These are phyloP conservation scores for Hyphopichia fennica DNA, from an alignment of 1,139 yeast genomes.

Conservation along the genomic window DNA sequence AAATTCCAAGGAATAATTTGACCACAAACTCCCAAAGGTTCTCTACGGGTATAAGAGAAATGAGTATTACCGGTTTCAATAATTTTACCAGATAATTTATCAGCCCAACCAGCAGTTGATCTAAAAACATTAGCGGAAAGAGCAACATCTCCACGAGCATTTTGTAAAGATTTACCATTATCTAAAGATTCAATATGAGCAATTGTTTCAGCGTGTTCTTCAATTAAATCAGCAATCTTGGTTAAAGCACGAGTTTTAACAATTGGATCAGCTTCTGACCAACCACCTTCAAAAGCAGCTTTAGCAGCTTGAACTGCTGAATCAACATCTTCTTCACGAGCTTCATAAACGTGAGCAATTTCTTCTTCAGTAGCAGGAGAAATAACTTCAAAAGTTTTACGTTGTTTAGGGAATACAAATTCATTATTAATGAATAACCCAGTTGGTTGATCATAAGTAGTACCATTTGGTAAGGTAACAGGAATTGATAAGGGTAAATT, in stretches of 20 bases:
- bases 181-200: conserved; percentile 75
- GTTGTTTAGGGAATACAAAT: conserved; percentile 35
- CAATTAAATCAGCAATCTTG: conserved; percentile 66
- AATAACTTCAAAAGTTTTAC: conserved; percentile 59
- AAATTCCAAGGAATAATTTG: conserved; percentile 88
- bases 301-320: conserved; percentile 79
- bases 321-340: conserved; percentile 68
- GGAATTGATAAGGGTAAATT: conserved; percentile 44
- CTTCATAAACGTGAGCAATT: conserved; percentile 68
- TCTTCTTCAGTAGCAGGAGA: conserved; percentile 69
- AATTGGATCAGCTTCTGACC: conserved; percentile 41
- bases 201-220: conserved; percentile 55
- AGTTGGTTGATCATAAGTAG: conserved; percentile 58
- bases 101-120: conserved; percentile 85
- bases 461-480: conserved; percentile 63
- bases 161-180: conserved; percentile 72
- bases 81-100: conserved; percentile 68
- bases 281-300: conserved; percentile 54
- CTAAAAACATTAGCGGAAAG: conserved; percentile 62
- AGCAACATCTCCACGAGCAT: conserved; percentile 56
- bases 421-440: conserved; percentile 63
- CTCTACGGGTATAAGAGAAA: conserved; percentile 58
- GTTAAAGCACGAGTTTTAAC: conserved; percentile 53
- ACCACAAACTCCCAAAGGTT: conserved; percentile 80
- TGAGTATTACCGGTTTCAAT: conserved; percentile 63